Evolutionary conservation across 2,329 filamentous ascomycete genomes (phyloP), one percentile per base, ranked within the genome.

Genomic region (Cytospora chrysosperma): DNA sequence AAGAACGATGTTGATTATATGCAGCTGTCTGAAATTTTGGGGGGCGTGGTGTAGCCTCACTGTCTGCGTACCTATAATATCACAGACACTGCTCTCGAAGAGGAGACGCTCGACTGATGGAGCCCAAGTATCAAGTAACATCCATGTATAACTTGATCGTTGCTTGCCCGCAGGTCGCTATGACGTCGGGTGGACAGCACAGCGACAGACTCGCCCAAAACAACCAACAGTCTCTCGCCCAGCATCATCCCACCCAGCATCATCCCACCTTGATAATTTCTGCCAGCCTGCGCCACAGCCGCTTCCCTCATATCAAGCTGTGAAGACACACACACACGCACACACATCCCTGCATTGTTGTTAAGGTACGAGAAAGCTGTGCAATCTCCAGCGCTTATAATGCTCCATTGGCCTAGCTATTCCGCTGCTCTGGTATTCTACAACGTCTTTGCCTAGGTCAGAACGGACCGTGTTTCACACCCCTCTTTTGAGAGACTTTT

Each of bases 151-250:
- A 47, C 43, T 47, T 47, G 43, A 47, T 47, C 43, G 24, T 13
- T 10, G 43, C 43, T 19, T 61, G 49, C 32, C 32, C 32, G 32
- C 32, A 34, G 32, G 32, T 34, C 12, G 32, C 32, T 58, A 65
- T 65, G 65, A 67, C 62, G 62, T 62, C 63, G 65, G 7, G 43
- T n/a, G 28, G n/a, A 47, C 43, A 47, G 37, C 58, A 55, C 56
- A 62, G 54, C 60, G 51, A 63, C 43, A 60, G 56, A 59, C 55
- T 59, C 63, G 50, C 62, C 63, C 50, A 59, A 54, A 59, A 62
- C 50, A 59, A 40, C 4, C 34, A 7, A 50, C 10, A 24, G 28
- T 51, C 53, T 56, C 40, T n/a, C 34, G 30, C 53, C n/a, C 40
- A n/a, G 43, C 43, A 53, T n/a, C 37, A 32, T 28, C 28, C 43